phyloP scores from a whole-genome alignment of 805 yeast genomes.

The Candida ipomoeae region DNA sequence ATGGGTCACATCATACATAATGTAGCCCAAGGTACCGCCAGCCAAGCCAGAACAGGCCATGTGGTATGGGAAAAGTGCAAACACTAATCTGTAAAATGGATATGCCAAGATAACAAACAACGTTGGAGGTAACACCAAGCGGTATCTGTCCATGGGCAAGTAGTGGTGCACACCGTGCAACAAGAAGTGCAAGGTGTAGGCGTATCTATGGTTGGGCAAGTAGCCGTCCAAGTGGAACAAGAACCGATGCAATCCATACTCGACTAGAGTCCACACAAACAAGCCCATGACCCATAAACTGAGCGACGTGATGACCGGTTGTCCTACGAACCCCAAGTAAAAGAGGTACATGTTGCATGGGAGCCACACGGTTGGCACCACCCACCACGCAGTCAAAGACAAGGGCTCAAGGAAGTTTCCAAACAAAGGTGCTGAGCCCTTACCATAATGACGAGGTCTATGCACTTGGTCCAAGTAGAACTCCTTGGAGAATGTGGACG shows the following conservation, averaged over 20 bases:
- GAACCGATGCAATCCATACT: conserved; percentile 84
- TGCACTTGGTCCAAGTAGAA: conserved; percentile 95
- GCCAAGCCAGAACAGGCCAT: conserved; percentile 90
- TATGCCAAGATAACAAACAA: conserved; percentile 64
- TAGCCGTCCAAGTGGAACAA: conserved; percentile 86
- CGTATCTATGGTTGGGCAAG: conserved; percentile 74
- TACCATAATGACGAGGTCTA: conserved; percentile 96
- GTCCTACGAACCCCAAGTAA: conserved; percentile 51
- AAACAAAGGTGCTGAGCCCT: conserved; percentile 92
- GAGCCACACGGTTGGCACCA: conserved; percentile 82
- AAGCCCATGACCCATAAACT: conserved; percentile 74
- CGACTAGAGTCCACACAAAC: conserved; percentile 89
- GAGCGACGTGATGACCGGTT: conserved; percentile 44
- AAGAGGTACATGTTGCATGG: conserved; percentile 70
- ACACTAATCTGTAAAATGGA: conserved; percentile 81
- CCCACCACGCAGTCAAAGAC: conserved; percentile 91
- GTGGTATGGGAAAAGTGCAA: conserved; percentile 70
- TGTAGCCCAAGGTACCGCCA: conserved; percentile 94
- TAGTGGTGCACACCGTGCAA: conserved; percentile 97
- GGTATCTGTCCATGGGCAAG: conserved; percentile 90
- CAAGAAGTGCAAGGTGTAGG: conserved; percentile 80
- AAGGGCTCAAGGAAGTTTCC: conserved; percentile 94
- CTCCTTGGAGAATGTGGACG: conserved; percentile 73
- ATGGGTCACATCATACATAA: conserved; percentile 90
- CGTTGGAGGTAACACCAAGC: conserved; percentile 97